Evolutionary conservation across 148 eudicot species (phyloP), one percentile per base, ranked within the genome.

Genomic region (Rheum nobile): DNA sequence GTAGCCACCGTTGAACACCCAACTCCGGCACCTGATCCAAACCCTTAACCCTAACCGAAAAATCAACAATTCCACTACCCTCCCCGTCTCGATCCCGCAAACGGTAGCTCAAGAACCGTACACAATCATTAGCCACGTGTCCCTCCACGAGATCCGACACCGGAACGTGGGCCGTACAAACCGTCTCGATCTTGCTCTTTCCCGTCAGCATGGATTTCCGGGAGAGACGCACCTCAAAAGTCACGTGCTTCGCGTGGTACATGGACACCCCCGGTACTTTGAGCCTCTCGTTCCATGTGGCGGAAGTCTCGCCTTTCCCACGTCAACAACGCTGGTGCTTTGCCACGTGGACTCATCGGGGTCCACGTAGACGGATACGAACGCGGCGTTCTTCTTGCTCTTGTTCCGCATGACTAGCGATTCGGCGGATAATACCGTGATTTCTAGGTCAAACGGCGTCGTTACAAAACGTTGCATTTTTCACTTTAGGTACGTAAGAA

Each of bases 61-160:
- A 82, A 65, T 90, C 85, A n/a, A 92, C 75, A 10, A 92, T 88
- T 54, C 97, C 97, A 44, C 84, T 90, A 37, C 79, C 77, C 57
- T 81, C 85, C 0, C 90, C 90, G 17, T 72, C 6, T 0, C 8
- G 14, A 72, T 87, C 86, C 68, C 85, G 77, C 76, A 92, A 73
- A 78, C 97, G 72, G 41, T 90, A 92, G 71, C 93, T 86, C 86
- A 92, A 81, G 41, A 86, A 83, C 76, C 88, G 88, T 77, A 84
- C 19, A 76, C 83, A 80, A 54, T 82, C 76, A 14, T 9, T 24
- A 38, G 87, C 88, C 39, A 75, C 21, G 2, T 61, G 61, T 1
- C 82, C 80, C 19, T 87, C 88, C 3, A 76, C 12, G 68, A 92
- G 83, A 73, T 92, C 97, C 22, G 87, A 77, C 2, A 73, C 75